Percentiles rank a stretch among this genome's conserved stretches.
Evolutionary conservation across 2,329 filamentous ascomycete species (phyloP).

Genomic region (Fusarium verticillioides): DNA sequence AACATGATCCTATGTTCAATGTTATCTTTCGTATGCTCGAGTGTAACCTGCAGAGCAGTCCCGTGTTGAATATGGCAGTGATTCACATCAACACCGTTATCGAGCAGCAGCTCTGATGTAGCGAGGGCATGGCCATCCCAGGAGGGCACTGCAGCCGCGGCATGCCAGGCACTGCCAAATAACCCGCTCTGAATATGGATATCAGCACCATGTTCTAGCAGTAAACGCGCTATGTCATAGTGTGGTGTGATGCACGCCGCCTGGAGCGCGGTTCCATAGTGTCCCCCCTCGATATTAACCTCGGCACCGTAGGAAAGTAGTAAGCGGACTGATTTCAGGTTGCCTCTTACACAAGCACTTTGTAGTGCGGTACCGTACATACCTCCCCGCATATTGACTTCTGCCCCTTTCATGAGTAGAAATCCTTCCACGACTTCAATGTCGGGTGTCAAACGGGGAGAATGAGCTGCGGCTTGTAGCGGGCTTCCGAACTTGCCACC

Average conservation of each 20-base stretch:
- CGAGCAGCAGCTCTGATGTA: background rate
- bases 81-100: background rate
- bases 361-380: background rate
- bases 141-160: fast-evolving
- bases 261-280: background rate
- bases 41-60: background rate
- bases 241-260: too few species aligned
- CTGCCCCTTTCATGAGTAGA: fast-evolving
- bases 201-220: background rate
- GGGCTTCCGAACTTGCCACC: background rate
- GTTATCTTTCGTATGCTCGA: fast-evolving
- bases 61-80: fast-evolving
- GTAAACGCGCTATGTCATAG: too few species aligned
- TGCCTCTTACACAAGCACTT: fast-evolving
- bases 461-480: too few species aligned
- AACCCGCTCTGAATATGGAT: too few species aligned
- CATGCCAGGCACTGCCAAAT: too few species aligned
- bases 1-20: fast-evolving
- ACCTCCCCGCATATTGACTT: fast-evolving
- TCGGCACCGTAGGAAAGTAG: background rate
- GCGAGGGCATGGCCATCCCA: fast-evolving
- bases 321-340: fast-evolving
- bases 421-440: fast-evolving
- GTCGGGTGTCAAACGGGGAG: too few species aligned
- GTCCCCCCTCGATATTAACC: fast-evolving